Conservation (phyloP, 306 rosid species). For the Clitoria ternatea region DNA sequence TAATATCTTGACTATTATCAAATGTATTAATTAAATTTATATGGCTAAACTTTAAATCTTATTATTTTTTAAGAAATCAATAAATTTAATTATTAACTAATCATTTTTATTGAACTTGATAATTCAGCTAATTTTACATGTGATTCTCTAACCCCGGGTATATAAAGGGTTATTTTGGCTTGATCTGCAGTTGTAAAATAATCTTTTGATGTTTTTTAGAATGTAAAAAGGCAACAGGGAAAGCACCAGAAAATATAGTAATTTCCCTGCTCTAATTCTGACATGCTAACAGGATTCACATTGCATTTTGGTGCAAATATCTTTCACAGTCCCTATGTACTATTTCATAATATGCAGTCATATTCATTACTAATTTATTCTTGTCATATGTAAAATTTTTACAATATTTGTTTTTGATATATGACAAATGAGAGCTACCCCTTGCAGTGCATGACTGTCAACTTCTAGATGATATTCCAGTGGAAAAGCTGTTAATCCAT, state of each 20-base stretch:
- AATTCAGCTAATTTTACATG: background rate
- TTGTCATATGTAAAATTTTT: background rate
- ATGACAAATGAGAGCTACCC: background rate
- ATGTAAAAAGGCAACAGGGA: background rate
- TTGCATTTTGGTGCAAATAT: background rate
- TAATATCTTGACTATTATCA: too few relatives aligned
- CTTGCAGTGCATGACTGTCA: conserved; percentile 83
- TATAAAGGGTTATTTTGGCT: background rate
- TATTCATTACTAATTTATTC: background rate
- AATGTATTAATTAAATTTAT: too few relatives aligned
- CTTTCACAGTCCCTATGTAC: background rate
- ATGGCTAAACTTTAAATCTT: too few relatives aligned
- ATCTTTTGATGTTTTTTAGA: background rate
- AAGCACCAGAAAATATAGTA: conserved; percentile 8
- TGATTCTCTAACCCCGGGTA: background rate
- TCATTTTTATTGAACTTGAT: too few relatives aligned
- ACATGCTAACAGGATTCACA: conserved; percentile 13
- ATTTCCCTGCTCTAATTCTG: background rate
- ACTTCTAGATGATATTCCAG: conserved; percentile 80
- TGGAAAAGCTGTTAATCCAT: conserved; percentile 71
- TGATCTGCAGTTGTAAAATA: background rate
- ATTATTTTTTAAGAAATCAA: too few relatives aligned
- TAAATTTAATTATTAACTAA: too few relatives aligned
- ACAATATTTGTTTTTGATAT: background rate
- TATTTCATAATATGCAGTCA: background rate